Evolutionary conservation across 768 basidiomycete genomes (phyloP), one percentile per base, ranked within the genome.

Genomic region (Russula lepida): DNA sequence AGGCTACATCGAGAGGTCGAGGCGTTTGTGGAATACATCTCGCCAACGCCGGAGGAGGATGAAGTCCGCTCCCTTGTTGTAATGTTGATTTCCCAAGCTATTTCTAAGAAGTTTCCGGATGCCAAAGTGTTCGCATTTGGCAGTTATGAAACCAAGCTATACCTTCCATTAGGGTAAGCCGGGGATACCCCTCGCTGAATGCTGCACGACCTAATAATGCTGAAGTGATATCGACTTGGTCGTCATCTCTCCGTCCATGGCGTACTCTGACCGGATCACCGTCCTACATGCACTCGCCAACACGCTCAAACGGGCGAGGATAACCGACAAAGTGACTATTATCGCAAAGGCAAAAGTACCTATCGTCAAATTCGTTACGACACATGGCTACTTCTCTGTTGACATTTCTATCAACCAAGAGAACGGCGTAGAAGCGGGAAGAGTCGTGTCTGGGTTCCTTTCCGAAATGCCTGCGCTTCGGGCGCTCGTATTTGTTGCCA

Each of bases 281-380:
- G 86, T 89, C 32, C 79, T 98, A 7, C 83, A 86, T 54, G 80
- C 84, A 3, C 80, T 99, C 35, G 91, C 93, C 11, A 83, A 83
- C 69, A 80, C 86, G 35, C 76, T 99, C 60, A 86, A 88, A 69
- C 82, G 81, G 35, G 79, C 84, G 1, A 77, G 82, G 9, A 85
- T 98, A 61, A 91, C 94, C 1, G 77, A 80, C 54, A 82, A 84
- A 47, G 89, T 98, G 41, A 86, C 87, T 30, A 85, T 98, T 71
- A 93, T 99, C 65, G 85, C 87, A 30, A 92, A 86, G 77, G 95
- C 97, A 56, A 90, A 86, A 74, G 95, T 98, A 7, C 97, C 97
- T 32, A 98, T 99, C 71, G 81, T 99, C 73, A 99, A 99, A 75
- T 97, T 98, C 70, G 76, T 89, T 58, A 92, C 95, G 2, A 80